A percentile compares a stretch with the other conserved stretches of the same genome.
phyloP scores from a whole-genome alignment of 768 basidiomycete genomes.

The Mycena albidolilacea region DNA sequence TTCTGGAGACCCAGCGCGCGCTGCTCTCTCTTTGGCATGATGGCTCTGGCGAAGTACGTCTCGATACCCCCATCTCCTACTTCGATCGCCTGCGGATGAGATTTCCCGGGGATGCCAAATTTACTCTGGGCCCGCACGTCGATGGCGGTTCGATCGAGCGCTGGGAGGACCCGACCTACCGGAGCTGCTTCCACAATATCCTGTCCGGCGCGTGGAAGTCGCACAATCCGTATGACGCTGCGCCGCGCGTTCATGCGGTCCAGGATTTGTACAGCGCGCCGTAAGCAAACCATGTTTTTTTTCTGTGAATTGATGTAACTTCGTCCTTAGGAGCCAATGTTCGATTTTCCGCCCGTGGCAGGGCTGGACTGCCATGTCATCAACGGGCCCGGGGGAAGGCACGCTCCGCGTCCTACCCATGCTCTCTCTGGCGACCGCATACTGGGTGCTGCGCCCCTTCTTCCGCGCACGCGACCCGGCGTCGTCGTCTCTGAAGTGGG shows the following conservation, averaged over 20 bases:
- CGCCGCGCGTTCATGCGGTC: conserved; percentile 62
- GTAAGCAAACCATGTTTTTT: conserved; percentile 51
- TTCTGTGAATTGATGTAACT: background rate
- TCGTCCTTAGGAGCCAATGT: conserved; percentile 60
- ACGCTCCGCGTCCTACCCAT: conserved; percentile 75
- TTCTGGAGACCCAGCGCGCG: conserved; percentile 70
- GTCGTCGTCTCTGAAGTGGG: conserved; percentile 52
- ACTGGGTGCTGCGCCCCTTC: conserved; percentile 76
- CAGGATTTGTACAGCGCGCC: conserved; percentile 76
- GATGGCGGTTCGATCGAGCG: conserved; percentile 70
- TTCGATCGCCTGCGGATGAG: conserved; percentile 84
- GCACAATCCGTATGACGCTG: conserved; percentile 67
- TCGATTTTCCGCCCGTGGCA: conserved; percentile 72
- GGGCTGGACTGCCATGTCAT: conserved; percentile 69
- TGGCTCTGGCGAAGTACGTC: conserved; percentile 57
- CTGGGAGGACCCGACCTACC: conserved; percentile 65
- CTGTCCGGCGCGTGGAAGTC: conserved; percentile 61
- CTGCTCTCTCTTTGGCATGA: conserved; percentile 75
- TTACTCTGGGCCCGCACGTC: conserved; percentile 75
- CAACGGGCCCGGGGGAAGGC: conserved; percentile 71
- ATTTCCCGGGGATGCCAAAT: conserved; percentile 76
- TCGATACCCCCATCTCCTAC: conserved; percentile 78
- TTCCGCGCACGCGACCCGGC: conserved; percentile 59
- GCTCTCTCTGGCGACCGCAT: conserved; percentile 69
- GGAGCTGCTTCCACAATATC: conserved; percentile 59